Evolutionary conservation across 257 asterid species (phyloP).

Genomic region (Ajuga chamaepitys): DNA sequence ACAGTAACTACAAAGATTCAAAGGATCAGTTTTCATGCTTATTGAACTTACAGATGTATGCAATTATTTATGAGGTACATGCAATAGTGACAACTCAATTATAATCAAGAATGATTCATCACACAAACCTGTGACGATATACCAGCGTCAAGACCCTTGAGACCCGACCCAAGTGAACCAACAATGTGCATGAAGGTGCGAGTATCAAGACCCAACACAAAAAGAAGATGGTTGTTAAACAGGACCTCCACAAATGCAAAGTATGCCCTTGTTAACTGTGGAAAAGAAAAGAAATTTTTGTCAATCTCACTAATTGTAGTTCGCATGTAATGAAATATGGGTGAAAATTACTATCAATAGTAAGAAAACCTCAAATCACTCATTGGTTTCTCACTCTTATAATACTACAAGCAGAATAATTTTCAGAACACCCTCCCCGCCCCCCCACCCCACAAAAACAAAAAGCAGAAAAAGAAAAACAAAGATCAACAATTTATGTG

Average conservation of each 20-base stretch:
- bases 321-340: background rate
- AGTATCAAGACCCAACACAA: slow-evolving; percentile 67
- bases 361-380: background rate
- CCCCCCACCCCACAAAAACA: background rate
- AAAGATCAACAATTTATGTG: background rate
- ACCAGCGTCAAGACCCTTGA: slow-evolving; percentile 81
- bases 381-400: slow-evolving; percentile 5
- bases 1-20: background rate
- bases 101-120: background rate
- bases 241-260: slow-evolving; percentile 87
- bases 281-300: slow-evolving; percentile 15
- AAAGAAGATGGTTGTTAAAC: slow-evolving; percentile 67
- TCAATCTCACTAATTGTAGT: slow-evolving; percentile 13
- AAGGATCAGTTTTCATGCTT: background rate
- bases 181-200: slow-evolving; percentile 78
- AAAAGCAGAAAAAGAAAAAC: no score
- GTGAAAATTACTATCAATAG: background rate
- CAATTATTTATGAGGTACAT: background rate
- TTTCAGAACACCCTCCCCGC: background rate
- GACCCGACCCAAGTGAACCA: slow-evolving; percentile 94
- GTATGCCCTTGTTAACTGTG: slow-evolving; percentile 91
- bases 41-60: slow-evolving; percentile 4
- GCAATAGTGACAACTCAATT: slow-evolving; percentile 6
- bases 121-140: slow-evolving; percentile 81
- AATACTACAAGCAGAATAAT: background rate